A percentile compares a stretch with the other conserved stretches of the same genome.
These are phyloP conservation scores for Coemansia sp. DNA, from an alignment of 192 early-diverging fungal species.

Conservation along the genomic window DNA sequence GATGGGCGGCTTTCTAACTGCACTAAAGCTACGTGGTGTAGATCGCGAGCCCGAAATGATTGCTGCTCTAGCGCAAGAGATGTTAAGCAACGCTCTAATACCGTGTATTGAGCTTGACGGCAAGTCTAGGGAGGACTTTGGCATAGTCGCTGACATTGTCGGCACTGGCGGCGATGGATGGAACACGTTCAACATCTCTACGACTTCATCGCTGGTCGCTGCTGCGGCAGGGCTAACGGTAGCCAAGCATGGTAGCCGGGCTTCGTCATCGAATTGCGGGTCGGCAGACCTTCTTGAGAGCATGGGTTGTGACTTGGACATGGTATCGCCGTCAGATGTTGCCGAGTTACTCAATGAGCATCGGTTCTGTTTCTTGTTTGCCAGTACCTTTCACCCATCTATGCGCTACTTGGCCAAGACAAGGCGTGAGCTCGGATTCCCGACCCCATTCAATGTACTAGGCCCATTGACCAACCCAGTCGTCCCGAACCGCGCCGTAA, in stretches of 20 bases:
- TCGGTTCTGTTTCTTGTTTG: conserved; percentile 90
- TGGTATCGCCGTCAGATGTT: conserved; percentile 67
- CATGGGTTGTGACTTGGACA: conserved; percentile 71
- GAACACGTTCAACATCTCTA: conserved; percentile 95
- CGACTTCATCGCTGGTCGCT: conserved; percentile 85
- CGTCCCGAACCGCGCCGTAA: conserved; percentile 71
- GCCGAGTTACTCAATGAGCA: conserved; percentile 61
- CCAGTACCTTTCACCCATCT: conserved; percentile 88
- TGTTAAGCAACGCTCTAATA: conserved; percentile 70
- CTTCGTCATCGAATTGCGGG: conserved; percentile 85
- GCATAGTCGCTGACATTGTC: conserved; percentile 81
- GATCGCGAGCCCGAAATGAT: conserved; percentile 77
- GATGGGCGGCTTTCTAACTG: conserved; percentile 81
- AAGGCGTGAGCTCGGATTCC: conserved; percentile 85
- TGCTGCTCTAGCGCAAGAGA: conserved; percentile 74
- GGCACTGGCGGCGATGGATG: conserved; percentile 97
- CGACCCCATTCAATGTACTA: conserved; percentile 90
- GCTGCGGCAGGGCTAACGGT: conserved; percentile 90
- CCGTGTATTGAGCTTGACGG: conserved; percentile 59
- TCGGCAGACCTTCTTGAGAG: conserved; percentile 93
- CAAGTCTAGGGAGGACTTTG: conserved; percentile 31
- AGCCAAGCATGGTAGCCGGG: conserved; percentile 95
- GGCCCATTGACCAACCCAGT: conserved; percentile 93
- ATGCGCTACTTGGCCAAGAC: conserved; percentile 78
- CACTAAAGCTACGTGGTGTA: conserved; percentile 67